phyloP scores from a whole-genome alignment of 2,329 filamentous ascomycete species.

The Cladophialophora immunda region DNA sequence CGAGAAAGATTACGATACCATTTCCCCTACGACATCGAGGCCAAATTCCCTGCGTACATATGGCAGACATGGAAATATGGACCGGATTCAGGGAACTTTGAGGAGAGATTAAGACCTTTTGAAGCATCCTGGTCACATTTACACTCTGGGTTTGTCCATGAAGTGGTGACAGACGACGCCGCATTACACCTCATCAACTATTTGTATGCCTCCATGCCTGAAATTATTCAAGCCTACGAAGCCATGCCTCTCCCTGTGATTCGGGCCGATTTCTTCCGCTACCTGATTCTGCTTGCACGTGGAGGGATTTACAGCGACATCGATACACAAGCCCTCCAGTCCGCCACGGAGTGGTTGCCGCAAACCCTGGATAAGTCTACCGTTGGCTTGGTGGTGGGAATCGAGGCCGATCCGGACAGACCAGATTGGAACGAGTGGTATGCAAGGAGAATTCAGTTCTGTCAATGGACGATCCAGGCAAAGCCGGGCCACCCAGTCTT shows the following conservation, averaged over 20 bases:
- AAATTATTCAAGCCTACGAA: conserved; percentile 79
- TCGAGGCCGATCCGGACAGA: conserved; percentile 94
- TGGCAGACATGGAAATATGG: conserved; percentile 99
- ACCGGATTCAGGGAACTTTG: conserved; percentile 78
- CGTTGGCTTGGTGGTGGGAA: conserved; percentile 88
- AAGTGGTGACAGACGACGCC: conserved; percentile 93
- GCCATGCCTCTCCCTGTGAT: conserved; percentile 77
- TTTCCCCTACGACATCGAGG: conserved; percentile 88
- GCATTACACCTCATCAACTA: conserved; percentile 82
- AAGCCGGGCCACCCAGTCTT: conserved; percentile 95
- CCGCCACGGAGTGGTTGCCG: conserved; percentile 88
- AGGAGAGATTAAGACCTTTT: conserved; percentile 75
- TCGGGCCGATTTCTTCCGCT: conserved; percentile 81
- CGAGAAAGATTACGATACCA: conserved; percentile 87
- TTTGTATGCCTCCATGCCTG: conserved; percentile 83
- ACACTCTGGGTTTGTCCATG: conserved; percentile 92
- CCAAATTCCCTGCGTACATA: conserved; percentile 95
- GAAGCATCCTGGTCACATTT: conserved; percentile 89
- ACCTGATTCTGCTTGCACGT: conserved; percentile 77
- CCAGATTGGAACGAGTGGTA: conserved; percentile 96
- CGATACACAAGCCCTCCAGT: conserved; percentile 84
- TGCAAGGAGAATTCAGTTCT: conserved; percentile 94
- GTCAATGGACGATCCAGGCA: conserved; percentile 97
- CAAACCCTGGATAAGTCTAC: conserved; percentile 75
- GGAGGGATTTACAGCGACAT: conserved; percentile 91